These are phyloP conservation scores for Kwoniella mangroviensis DNA, from an alignment of 768 basidiomycete species.

Conservation along the genomic window DNA sequence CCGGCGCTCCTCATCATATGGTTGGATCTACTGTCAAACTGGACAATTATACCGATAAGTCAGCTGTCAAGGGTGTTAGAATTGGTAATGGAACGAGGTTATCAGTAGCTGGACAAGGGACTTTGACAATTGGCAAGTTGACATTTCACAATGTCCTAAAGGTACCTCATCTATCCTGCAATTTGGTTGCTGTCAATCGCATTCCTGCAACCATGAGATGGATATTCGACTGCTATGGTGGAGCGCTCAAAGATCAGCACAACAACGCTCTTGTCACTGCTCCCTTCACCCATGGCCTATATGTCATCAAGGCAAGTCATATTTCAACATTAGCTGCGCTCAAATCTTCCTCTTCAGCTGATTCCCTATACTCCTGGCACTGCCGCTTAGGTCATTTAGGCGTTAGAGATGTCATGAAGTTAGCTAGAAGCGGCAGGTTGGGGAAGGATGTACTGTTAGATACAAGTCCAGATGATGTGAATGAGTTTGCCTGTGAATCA, in stretches of 20 bases:
- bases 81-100: conserved; percentile 15
- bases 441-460: conserved; percentile 1
- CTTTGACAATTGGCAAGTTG: background rate
- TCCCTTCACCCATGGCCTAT: conserved; percentile 1
- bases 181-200: conserved; percentile 11
- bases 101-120: background rate
- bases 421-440: conserved; percentile 1
- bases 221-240: conserved; percentile 1
- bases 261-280: background rate
- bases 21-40: conserved; percentile 4
- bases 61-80: conserved; percentile 1
- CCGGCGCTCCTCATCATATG: conserved; percentile 31
- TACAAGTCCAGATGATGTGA: background rate
- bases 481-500: background rate
- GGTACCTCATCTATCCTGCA: conserved; percentile 12
- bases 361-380: conserved; percentile 3
- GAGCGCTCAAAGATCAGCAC: background rate
- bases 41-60: background rate
- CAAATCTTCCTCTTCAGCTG: conserved; percentile 6
- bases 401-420: conserved; percentile 6
- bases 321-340: background rate
- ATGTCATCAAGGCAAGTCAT: conserved; percentile 14
- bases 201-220: background rate
- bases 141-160: conserved; percentile 3
- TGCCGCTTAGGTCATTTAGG: conserved; percentile 8